Conservation (phyloP, 148 eudicot genomes). For the Amaranthus cruentus region DNA sequence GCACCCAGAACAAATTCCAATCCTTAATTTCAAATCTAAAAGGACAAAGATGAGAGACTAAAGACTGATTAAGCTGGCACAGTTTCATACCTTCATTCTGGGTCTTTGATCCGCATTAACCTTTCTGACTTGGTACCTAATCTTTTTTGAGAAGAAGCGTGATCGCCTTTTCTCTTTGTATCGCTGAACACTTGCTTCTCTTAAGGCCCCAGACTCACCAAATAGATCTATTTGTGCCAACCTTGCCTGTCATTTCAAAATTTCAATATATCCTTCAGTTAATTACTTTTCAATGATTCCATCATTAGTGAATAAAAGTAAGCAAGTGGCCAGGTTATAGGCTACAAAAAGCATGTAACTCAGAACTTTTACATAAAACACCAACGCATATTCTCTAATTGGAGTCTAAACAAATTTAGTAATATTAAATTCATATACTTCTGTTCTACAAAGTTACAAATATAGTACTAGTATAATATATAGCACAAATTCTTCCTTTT, state of each 20-base stretch:
- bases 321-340: not conserved
- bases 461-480: not conserved
- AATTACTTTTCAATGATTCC: not conserved
- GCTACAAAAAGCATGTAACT: not conserved
- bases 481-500: slow-evolving; percentile 12
- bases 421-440: slow-evolving; percentile 20
- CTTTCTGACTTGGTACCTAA: slow-evolving; percentile 82
- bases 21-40: not conserved
- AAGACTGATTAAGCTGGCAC: slow-evolving; percentile 13
- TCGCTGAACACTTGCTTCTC: slow-evolving; percentile 82
- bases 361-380: not conserved
- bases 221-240: slow-evolving; percentile 77
- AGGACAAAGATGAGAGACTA: slow-evolving; percentile 11
- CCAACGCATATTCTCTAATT: not conserved
- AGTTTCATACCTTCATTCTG: slow-evolving; percentile 68
- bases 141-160: slow-evolving; percentile 83
- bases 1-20: slow-evolving; percentile 19
- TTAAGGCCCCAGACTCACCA: slow-evolving; percentile 60
- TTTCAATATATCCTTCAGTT: not conserved
- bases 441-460: not conserved
- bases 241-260: slow-evolving; percentile 45
- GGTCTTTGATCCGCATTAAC: slow-evolving; percentile 86
- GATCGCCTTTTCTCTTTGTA: slow-evolving; percentile 87
- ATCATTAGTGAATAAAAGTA: not conserved
- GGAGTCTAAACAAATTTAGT: slow-evolving; percentile 18